Evolutionary conservation across 345 rosid genomes (phyloP), one percentile per base, ranked within the genome.

Genomic region (Erucastrum elatum): DNA sequence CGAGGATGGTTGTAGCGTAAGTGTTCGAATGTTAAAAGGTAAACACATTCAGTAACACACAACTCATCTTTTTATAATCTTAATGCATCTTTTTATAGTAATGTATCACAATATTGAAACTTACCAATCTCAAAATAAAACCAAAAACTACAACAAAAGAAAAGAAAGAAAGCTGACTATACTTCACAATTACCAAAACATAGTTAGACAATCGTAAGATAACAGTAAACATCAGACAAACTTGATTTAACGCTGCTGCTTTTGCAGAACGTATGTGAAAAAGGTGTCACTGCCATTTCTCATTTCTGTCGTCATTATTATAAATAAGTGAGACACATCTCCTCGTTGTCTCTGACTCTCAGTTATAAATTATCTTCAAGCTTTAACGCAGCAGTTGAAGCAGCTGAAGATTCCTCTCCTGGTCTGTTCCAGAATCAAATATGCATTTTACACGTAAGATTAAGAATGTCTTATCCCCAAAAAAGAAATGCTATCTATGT

Each of bases 291-390:
- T 15, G 37, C 53, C 73, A 73, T 73, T 46, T 72, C 66, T 72
- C 77, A 73, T 66, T 35, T 25, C 11, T 72, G 30, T 9, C 53
- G 44, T 67, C 44, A 37, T 80, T 49, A 53, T 66, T 2, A 61
- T 26, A 65, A 66, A 56, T 61, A 80, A 60, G 84, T 88, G 89
- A 92, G 90, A 86, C 76, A 92, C 92, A 81, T 85, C 86, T 87
- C 85, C 90, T 53, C 60, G 16, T 88, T 33, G 84, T 59, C 93
- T 92, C 34, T 51, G 56, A n/a, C 56, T 51, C 56, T n/a, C 56
- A 10, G 17, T 62, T 13, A 62, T 31, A 15, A 51, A 51, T n/a
- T 4, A 51, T 8, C 21, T 15, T 51, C 56, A 51, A 51, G 56
- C 56, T 51, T 51, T 51, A 13, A n/a, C 56, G 56, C 56, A 51